A percentile compares a stretch with the other conserved stretches of the same genome.
Conservation (phyloP, 129 eudicot species). For the Flaveria brownii region DNA sequence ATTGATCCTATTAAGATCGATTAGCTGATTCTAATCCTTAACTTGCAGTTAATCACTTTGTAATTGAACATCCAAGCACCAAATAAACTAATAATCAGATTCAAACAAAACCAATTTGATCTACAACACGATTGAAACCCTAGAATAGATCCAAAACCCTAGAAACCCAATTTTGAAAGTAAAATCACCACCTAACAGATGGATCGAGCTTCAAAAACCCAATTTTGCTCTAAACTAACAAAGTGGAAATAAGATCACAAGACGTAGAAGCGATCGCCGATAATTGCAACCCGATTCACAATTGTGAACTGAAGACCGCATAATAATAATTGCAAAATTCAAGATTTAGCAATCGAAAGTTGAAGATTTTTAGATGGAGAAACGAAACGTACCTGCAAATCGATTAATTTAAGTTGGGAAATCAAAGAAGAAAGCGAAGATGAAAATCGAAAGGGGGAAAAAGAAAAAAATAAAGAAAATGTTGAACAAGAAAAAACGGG, state of each 20-base stretch:
- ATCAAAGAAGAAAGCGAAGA: slow-evolving; percentile 4
- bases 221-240: background rate
- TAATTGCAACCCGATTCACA: slow-evolving; percentile 5
- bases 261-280: background rate
- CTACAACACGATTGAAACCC: slow-evolving; percentile 2
- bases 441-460: slow-evolving; percentile 2
- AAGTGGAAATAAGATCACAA: slow-evolving; percentile 3
- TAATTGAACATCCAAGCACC: slow-evolving; percentile 3
- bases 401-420: slow-evolving; percentile 21
- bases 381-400: slow-evolving; percentile 24
- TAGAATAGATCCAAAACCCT: background rate
- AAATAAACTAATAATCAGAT: background rate
- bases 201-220: slow-evolving; percentile 20
- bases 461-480: slow-evolving; percentile 23
- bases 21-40: background rate
- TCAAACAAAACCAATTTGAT: background rate
- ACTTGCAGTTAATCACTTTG: background rate
- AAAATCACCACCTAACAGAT: slow-evolving; percentile 2
- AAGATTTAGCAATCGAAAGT: slow-evolving; percentile 12
- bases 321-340: background rate
- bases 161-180: background rate
- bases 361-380: background rate
- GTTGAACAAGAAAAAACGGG: background rate
- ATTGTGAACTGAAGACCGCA: slow-evolving; percentile 23
- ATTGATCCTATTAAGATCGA: background rate